phyloP scores from a whole-genome alignment of 192 early-diverging fungal species.

The Coemansia aciculifera region DNA sequence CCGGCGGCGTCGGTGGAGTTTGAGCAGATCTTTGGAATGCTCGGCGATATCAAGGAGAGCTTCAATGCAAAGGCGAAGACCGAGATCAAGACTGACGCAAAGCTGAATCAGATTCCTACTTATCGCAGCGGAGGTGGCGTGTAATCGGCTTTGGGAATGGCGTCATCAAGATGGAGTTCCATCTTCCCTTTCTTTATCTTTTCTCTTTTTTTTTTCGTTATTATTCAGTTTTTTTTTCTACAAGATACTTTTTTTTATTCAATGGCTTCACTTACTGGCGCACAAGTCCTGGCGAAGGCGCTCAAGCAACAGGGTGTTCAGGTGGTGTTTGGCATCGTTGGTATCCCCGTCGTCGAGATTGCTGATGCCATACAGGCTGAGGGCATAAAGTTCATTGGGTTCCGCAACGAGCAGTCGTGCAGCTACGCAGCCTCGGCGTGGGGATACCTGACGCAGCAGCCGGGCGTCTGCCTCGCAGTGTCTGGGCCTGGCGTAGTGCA shows the following conservation, averaged over 20 bases:
- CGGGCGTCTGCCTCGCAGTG: slow-evolving; percentile 69
- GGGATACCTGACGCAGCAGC: slow-evolving; percentile 62
- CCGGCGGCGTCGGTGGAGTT: slow-evolving; percentile 41
- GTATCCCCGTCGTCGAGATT: slow-evolving; percentile 74
- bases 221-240: not conserved
- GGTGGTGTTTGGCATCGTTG: slow-evolving; percentile 75
- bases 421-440: slow-evolving; percentile 68
- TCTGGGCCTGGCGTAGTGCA: slow-evolving; percentile 75
- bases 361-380: slow-evolving; percentile 70
- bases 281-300: slow-evolving; percentile 59
- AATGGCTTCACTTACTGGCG: slow-evolving; percentile 50
- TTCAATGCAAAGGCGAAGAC: slow-evolving; percentile 33
- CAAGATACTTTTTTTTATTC: not conserved
- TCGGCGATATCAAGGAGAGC: slow-evolving; percentile 52
- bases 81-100: not conserved
- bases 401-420: slow-evolving; percentile 77
- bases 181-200: not conserved
- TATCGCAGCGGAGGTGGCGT: slow-evolving; percentile 57
- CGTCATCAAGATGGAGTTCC: not conserved
- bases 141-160: slow-evolving; percentile 9
- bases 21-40: slow-evolving; percentile 55
- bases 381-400: slow-evolving; percentile 69
- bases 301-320: slow-evolving; percentile 62
- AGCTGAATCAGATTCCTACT: slow-evolving; percentile 53
- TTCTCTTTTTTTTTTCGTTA: not conserved